These are phyloP conservation scores for Acer saccharum DNA, from an alignment of 345 rosid genomes.

Conservation along the genomic window DNA sequence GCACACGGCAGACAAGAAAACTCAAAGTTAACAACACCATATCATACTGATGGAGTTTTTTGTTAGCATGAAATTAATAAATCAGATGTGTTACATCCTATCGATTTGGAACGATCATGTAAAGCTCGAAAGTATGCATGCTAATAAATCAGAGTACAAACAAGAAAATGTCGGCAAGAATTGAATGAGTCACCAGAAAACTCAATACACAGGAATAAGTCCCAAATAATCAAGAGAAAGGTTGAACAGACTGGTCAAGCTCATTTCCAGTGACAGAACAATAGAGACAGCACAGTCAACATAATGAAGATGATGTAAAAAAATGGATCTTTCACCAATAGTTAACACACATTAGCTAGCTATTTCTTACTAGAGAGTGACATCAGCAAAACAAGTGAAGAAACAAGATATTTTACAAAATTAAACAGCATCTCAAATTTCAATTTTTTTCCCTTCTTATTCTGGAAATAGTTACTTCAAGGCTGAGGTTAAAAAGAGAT, in stretches of 20 bases:
- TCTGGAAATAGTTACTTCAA: no score
- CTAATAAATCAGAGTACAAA: background rate
- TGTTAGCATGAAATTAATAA: background rate
- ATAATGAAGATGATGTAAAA: background rate
- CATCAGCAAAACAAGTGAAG: background rate
- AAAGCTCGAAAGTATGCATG: background rate
- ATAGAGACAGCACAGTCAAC: background rate
- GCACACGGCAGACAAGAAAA: background rate
- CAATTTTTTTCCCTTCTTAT: no score
- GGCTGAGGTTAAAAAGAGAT: no score
- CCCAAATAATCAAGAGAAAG: background rate
- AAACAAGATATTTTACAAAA: background rate
- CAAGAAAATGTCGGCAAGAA: background rate
- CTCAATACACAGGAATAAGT: background rate
- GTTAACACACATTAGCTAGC: background rate
- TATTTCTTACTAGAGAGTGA: background rate
- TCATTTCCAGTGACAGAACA: background rate
- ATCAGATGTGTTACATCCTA: background rate
- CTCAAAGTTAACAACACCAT: background rate
- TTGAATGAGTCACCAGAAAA: background rate
- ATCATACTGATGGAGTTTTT: background rate
- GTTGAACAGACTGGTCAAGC: background rate
- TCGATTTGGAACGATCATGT: background rate
- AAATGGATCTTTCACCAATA: background rate
- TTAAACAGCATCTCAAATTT: background rate